These are phyloP conservation scores for Lipomyces spencermartinsiae DNA, from an alignment of 805 yeast genomes.

Conservation along the genomic window DNA sequence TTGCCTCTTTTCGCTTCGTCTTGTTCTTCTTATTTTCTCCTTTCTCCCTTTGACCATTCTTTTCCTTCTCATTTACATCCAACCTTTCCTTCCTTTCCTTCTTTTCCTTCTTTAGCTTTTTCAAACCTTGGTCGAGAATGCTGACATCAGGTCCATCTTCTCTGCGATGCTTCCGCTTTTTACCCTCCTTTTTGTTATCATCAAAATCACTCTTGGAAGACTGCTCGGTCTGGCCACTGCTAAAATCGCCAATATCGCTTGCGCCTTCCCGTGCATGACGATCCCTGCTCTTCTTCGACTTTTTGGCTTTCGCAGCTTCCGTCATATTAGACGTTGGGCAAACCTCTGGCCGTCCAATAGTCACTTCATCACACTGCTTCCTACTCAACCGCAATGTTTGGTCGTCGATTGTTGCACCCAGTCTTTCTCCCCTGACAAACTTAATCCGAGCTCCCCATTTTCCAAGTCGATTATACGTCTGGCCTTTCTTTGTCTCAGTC, in stretches of 20 bases:
- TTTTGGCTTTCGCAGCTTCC: not conserved
- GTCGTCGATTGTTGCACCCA: constrained; percentile 67
- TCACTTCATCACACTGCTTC: constrained; percentile 37
- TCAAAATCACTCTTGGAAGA: constrained; percentile 40
- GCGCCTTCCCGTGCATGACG: not conserved
- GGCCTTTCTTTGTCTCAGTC: constrained; percentile 62
- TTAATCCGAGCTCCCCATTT: constrained; percentile 88
- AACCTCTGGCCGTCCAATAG: constrained; percentile 13
- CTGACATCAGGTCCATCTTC: constrained; percentile 23
- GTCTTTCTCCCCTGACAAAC: constrained; percentile 83
- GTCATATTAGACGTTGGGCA: not conserved
- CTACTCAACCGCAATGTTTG: constrained; percentile 36
- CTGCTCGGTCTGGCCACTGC: constrained; percentile 43
- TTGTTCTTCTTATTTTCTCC: constrained; percentile 28
- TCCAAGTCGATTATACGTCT: constrained; percentile 49
- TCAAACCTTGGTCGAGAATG: constrained; percentile 39
- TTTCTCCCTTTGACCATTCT: constrained; percentile 44
- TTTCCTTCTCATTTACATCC: constrained; percentile 43
- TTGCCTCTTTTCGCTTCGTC: constrained; percentile 15
- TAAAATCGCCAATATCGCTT: constrained; percentile 42
- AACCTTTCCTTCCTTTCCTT: constrained; percentile 43
- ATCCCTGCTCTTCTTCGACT: not conserved
- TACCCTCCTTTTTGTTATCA: constrained; percentile 42
- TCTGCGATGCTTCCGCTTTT: constrained; percentile 43
- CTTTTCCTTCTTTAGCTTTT: constrained; percentile 41